Percentiles rank a stretch among this genome's conserved stretches.
These are phyloP conservation scores for Saccharomycopsis crataegensis DNA, from an alignment of 1,139 yeast species.

Conservation along the genomic window DNA sequence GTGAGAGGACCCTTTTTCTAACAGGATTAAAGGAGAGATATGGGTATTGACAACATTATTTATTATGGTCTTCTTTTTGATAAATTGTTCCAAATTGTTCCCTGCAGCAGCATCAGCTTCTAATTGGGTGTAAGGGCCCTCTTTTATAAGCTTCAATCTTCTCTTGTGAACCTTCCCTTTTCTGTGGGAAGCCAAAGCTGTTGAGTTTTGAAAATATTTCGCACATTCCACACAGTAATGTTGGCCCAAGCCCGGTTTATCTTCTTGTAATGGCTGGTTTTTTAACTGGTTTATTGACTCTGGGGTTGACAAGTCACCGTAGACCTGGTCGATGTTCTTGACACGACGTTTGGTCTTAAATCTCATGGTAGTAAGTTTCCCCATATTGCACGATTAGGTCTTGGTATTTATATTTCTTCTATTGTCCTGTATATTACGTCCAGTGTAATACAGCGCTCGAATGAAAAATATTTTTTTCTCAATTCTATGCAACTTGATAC, in stretches of 20 bases:
- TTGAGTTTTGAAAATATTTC: conserved; percentile 76
- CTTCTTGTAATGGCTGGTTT: conserved; percentile 83
- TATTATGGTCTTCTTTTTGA: conserved; percentile 4
- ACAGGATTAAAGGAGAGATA: conserved; percentile 1
- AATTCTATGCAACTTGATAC: not conserved
- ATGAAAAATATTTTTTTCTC: not conserved
- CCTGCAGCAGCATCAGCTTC: conserved; percentile 94
- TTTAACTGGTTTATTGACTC: conserved; percentile 57
- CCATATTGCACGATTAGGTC: conserved; percentile 40
- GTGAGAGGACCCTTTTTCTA: conserved; percentile 6
- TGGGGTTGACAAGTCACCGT: conserved; percentile 60
- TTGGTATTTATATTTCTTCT: not conserved
- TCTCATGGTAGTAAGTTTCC: conserved; percentile 72
- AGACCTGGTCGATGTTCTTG: conserved; percentile 78
- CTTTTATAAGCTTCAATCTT: conserved; percentile 66
- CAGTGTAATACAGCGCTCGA: no score
- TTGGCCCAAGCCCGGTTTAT: conserved; percentile 90
- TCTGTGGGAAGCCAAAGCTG: conserved; percentile 64
- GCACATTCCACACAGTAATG: conserved; percentile 93
- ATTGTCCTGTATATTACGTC: not conserved
- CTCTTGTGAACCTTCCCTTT: conserved; percentile 79
- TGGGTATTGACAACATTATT: not conserved
- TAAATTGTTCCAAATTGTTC: conserved; percentile 10
- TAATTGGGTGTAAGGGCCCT: conserved; percentile 75
- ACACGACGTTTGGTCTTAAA: conserved; percentile 80